phyloP scores from a whole-genome alignment of 805 yeast genomes.

The Candida stauntonica region DNA sequence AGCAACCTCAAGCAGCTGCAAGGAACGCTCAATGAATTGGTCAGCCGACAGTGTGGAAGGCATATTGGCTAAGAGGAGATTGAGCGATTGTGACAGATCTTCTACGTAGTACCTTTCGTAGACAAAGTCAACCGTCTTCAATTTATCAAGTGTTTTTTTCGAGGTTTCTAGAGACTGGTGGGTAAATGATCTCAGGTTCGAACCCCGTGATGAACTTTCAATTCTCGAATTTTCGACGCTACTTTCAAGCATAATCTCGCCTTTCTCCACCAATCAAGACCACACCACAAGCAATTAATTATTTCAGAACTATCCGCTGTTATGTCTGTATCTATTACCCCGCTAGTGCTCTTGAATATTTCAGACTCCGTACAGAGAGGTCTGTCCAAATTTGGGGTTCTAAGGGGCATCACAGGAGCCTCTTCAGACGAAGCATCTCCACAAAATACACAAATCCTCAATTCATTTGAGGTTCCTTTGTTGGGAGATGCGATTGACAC shows the following conservation, averaged over 20 bases:
- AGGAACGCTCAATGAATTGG: conserved; percentile 22
- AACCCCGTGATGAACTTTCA: too few species aligned
- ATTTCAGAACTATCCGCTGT: too few species aligned
- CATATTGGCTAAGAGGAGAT: conserved; percentile 8
- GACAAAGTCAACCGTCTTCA: not conserved
- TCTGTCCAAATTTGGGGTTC: conserved; percentile 8
- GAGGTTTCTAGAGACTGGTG: too few species aligned
- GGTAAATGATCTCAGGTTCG: too few species aligned
- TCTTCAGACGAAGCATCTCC: not conserved
- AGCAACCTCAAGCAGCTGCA: conserved; percentile 15
- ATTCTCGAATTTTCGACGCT: too few species aligned
- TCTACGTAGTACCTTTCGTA: too few species aligned
- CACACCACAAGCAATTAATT: too few species aligned
- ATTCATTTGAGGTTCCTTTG: conserved; percentile 14
- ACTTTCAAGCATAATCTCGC: too few species aligned
- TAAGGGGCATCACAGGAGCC: conserved; percentile 8
- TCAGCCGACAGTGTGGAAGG: conserved; percentile 20
- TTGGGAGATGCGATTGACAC: conserved; percentile 3
- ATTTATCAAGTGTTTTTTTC: too few species aligned
- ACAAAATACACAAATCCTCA: conserved; percentile 1
- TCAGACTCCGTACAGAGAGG: conserved; percentile 15
- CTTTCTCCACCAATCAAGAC: not conserved
- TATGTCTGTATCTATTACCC: conserved; percentile 6
- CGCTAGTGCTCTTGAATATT: conserved; percentile 17
- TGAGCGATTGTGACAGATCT: not conserved